phyloP scores from a whole-genome alignment of 2,329 filamentous ascomycete species.

The Pseudogymnoascus sp. region DNA sequence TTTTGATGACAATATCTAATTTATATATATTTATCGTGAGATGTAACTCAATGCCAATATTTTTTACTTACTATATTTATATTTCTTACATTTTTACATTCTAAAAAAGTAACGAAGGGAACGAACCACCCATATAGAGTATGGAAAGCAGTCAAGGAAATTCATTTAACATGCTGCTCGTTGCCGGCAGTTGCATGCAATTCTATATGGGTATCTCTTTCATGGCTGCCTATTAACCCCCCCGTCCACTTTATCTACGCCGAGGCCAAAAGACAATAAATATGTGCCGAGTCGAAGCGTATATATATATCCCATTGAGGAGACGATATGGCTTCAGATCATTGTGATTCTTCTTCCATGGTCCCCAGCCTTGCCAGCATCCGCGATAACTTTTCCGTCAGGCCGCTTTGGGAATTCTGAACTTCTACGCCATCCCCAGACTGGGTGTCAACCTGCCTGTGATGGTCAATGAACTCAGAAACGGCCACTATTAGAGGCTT shows the following conservation, averaged over 20 bases:
- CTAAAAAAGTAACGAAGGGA: not conserved
- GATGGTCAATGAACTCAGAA: constrained; percentile 52
- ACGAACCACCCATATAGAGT: not conserved
- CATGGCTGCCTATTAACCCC: not conserved
- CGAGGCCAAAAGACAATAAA: not conserved
- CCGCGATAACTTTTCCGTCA: constrained; percentile 43
- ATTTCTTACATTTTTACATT: not conserved
- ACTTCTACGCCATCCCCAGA: constrained; percentile 37
- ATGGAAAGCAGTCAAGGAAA: not conserved
- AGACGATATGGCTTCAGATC: not conserved
- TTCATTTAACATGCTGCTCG: constrained; percentile 3
- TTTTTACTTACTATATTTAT: not conserved
- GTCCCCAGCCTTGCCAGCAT: constrained; percentile 38
- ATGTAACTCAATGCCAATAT: not conserved
- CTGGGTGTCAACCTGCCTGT: constrained; percentile 47
- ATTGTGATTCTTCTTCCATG: constrained; percentile 4
- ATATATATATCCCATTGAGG: constrained; percentile 2
- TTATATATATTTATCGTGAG: not conserved
- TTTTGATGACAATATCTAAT: not conserved
- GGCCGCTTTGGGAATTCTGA: constrained; percentile 35
- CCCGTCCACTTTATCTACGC: constrained; percentile 5
- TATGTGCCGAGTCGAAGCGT: constrained; percentile 1
- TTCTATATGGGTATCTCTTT: constrained; percentile 4
- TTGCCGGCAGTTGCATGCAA: not conserved
- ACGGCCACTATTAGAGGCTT: constrained; percentile 45